phyloP scores from a whole-genome alignment of 2,329 filamentous ascomycete genomes.

The Lecanosticta acicola region DNA sequence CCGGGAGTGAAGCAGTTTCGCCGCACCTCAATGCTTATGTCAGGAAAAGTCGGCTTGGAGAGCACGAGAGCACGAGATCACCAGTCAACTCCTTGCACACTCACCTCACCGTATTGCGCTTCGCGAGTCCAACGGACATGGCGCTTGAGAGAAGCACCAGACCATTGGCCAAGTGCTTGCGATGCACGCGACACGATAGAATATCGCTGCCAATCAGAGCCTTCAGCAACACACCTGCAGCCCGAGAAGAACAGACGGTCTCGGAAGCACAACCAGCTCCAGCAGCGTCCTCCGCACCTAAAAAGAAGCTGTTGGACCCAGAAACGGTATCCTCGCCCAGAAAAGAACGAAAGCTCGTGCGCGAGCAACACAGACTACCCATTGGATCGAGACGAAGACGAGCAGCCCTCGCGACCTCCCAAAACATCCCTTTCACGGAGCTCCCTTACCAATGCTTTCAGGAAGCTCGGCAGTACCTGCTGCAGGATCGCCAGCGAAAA shows the following conservation, averaged over 20 bases:
- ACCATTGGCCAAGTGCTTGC: conserved; percentile 26
- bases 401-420: conserved; percentile 43
- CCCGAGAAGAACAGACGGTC: conserved; percentile 38
- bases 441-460: conserved; percentile 98
- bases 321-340: conserved; percentile 21
- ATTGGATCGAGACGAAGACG: conserved; percentile 78
- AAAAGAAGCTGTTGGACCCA: conserved; percentile 14
- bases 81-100: too few relatives aligned
- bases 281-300: conserved; percentile 6
- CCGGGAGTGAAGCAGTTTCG: background rate
- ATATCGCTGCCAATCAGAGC: conserved; percentile 36
- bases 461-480: conserved; percentile 79
- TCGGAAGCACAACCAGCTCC: conserved; percentile 1
- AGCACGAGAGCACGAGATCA: background rate
- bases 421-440: conserved; percentile 76
- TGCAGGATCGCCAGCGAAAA: conserved; percentile 76
- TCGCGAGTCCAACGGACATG: too few relatives aligned
- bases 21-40: too few relatives aligned
- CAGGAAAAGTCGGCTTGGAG: background rate
- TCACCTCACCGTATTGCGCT: too few relatives aligned
- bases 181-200: conserved; percentile 25
- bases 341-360: conserved; percentile 60
- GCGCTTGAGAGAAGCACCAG: conserved; percentile 35
- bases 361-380: conserved; percentile 54
- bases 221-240: conserved; percentile 44